Conservation (phyloP, 176 grass and related monocot species). For the Musa beccarii region DNA sequence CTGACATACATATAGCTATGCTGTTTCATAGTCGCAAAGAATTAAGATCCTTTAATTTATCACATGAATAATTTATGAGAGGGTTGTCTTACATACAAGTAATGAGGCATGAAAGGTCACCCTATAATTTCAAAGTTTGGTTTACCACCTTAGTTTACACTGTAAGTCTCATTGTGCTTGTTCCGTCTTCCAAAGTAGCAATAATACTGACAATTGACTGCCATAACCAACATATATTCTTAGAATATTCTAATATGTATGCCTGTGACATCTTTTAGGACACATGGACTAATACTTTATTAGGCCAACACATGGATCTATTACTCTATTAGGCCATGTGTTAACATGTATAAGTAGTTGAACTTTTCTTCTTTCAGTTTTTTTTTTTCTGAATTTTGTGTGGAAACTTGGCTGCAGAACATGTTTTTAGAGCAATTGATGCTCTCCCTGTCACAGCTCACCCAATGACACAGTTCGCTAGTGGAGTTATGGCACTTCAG, state of each 20-base stretch:
- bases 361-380: slow-evolving; percentile 2
- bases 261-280: too few species aligned
- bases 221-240: too few species aligned
- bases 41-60: background rate
- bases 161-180: too few species aligned
- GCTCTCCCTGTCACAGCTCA: slow-evolving; percentile 77
- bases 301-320: too few species aligned
- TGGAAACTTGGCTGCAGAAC: slow-evolving; percentile 39
- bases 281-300: too few species aligned
- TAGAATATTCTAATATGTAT: too few species aligned
- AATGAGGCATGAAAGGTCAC: background rate
- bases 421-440: slow-evolving; percentile 87
- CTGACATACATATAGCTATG: background rate
- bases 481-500: slow-evolving; percentile 96
- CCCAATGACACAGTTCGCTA: slow-evolving; percentile 94
- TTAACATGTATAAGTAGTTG: background rate
- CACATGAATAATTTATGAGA: background rate
- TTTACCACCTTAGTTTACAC: too few species aligned
- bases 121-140: too few species aligned
- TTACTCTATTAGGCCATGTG: too few species aligned
- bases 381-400: background rate
- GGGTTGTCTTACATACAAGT: too few species aligned
- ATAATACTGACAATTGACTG: too few species aligned
- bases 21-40: background rate
- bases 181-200: too few species aligned